Evolutionary conservation across 78 protist species (phyloP), one percentile per base, ranked within the genome.

Genomic region (Cavenderia fasciculata): DNA sequence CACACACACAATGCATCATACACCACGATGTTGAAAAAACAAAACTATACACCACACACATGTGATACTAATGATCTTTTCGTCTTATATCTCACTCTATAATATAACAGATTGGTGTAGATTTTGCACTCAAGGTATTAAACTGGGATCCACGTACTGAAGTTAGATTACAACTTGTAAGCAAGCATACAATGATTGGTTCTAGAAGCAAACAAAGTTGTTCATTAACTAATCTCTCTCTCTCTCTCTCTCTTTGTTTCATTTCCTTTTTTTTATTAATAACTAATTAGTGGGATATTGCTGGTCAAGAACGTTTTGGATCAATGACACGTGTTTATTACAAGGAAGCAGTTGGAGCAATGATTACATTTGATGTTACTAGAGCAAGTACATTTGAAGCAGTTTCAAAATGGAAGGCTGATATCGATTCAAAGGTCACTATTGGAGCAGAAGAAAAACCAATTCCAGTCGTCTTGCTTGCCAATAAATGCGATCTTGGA

Each of bases 331-430:
- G 97, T 43, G 98, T 98, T 33, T 98, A 95, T 79, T 98, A 95
- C 78, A 95, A 96, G 46, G 98, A 96, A 40, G 99, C 99, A 2
- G 98, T 98, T 27, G 99, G 98, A 8, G 98, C 97, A 2, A 19
- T 98, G 52, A 95, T 98, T 18, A 98, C 97, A 33, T 97, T 94
- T 51, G 99, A 98, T 38, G 95, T 97, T 29, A 96, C 96, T 41
- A 92, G 96, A 68, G 95, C 93, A 44, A 96, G 97, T 2, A 94
- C 99, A 4, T 92, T 97, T 25, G 97, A 97, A 71, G 95, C 97
- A 0, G 98, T 94, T 21, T 23, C 65, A 0, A 88, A 92, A 79
- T 98, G 99, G 99, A 98, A 98, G 68, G 68, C 62, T 2, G 99
- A 98, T 74, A 93, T 98, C 25, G 98, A 95, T 69, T 59, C 65